These are phyloP conservation scores for Crithidia fasciculata DNA, from an alignment of 208 protist species.

Conservation along the genomic window DNA sequence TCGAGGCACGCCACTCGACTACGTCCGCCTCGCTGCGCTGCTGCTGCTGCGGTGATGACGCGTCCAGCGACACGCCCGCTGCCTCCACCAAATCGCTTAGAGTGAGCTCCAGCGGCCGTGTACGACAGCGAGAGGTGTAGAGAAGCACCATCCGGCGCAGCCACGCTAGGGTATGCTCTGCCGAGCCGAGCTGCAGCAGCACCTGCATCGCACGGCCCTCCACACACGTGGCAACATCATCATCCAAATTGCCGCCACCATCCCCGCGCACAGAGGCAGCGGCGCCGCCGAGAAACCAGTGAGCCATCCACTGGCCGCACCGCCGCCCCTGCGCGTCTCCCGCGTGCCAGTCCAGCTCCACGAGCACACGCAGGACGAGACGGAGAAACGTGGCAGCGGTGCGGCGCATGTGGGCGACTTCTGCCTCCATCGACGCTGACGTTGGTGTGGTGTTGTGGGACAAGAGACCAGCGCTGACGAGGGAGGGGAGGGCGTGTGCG, in stretches of 20 bases:
- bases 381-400: conserved; percentile 20
- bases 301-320: conserved; percentile 25
- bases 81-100: conserved; percentile 36
- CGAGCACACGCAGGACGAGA: conserved; percentile 17
- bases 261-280: not conserved
- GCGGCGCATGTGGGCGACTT: conserved; percentile 16
- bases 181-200: conserved; percentile 25
- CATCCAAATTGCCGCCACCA: too few relatives aligned
- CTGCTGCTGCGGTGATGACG: not conserved
- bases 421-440: conserved; percentile 1
- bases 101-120: conserved; percentile 44
- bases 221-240: too few relatives aligned
- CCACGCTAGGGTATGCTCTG: conserved; percentile 22
- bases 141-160: conserved; percentile 42
- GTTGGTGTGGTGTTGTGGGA: not conserved
- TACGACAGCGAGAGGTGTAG: conserved; percentile 23
- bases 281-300: conserved; percentile 27
- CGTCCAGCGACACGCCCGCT: conserved; percentile 12
- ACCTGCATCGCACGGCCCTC: conserved; percentile 35
- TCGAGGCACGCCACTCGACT: conserved; percentile 24
- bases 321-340: conserved; percentile 15
- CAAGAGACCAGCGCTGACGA: conserved; percentile 10
- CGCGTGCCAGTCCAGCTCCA: conserved; percentile 32
- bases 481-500: conserved; percentile 16
- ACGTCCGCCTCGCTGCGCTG: not conserved